Percentiles rank a stretch among this genome's conserved stretches.
Conservation (phyloP, 495 filamentous ascomycete species). For the Aspergillus sparsus region DNA sequence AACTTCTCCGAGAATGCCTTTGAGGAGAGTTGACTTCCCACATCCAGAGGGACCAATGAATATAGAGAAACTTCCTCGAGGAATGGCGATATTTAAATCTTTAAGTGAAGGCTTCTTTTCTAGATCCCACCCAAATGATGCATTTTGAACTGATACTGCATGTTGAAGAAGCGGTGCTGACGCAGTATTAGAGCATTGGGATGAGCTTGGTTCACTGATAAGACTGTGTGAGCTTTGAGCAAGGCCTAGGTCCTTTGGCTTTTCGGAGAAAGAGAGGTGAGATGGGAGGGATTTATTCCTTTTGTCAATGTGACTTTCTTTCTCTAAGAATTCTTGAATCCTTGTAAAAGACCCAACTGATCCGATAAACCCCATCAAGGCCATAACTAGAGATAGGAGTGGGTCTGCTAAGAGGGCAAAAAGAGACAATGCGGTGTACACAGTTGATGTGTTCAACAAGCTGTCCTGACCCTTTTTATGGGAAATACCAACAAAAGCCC, state of each 20-base stretch:
- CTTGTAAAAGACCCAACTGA: constrained; percentile 59
- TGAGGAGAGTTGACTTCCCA: constrained; percentile 62
- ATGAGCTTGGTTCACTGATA: no score
- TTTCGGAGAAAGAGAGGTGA: no score
- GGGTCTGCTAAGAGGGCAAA: constrained; percentile 61
- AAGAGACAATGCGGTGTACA: constrained; percentile 62
- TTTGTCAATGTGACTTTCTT: constrained; percentile 39
- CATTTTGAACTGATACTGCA: constrained; percentile 46
- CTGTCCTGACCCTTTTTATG: constrained; percentile 45
- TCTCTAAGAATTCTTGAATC: constrained; percentile 59
- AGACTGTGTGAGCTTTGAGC: no score
- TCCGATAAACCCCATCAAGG: constrained; percentile 52
- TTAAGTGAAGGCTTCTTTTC: constrained; percentile 47
- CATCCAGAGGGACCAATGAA: constrained; percentile 61
- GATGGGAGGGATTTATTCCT: constrained; percentile 23
- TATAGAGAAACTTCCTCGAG: constrained; percentile 46
- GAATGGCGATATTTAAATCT: constrained; percentile 42
- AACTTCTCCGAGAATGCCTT: constrained; percentile 59
- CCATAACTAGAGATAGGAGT: constrained; percentile 56
- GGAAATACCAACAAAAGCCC: constrained; percentile 51
- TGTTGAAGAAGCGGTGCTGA: constrained; percentile 15
- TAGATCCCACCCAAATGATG: constrained; percentile 53
- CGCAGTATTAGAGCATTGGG: no score
- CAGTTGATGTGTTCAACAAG: constrained; percentile 50
- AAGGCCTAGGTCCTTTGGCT: no score